Conservation (phyloP, 345 rosid species). For the Passiflora organensis region DNA sequence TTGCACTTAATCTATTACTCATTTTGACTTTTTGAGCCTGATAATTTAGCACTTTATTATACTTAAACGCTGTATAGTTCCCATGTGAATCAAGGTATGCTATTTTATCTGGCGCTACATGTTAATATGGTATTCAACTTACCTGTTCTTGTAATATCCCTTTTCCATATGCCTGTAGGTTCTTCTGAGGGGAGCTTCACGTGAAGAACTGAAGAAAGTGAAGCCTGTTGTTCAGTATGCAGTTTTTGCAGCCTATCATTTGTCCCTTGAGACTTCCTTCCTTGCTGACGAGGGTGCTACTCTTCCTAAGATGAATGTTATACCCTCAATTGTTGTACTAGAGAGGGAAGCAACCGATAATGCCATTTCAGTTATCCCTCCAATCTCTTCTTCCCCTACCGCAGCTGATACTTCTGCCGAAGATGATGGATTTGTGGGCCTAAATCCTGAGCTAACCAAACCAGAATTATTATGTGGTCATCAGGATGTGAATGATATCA, state of each 20-base stretch:
- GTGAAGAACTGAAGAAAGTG: conserved; percentile 89
- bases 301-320: conserved; percentile 57
- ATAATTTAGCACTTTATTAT: too few relatives aligned
- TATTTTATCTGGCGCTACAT: too few relatives aligned
- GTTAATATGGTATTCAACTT: too few relatives aligned
- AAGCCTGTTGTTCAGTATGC: conserved; percentile 87
- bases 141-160: background rate
- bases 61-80: too few relatives aligned
- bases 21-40: too few relatives aligned
- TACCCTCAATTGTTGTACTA: conserved; percentile 33
- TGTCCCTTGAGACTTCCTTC: conserved; percentile 89
- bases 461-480: conserved; percentile 34
- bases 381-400: conserved; percentile 20
- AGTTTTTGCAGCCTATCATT: conserved; percentile 94
- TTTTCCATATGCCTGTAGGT: conserved; percentile 36
- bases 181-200: conserved; percentile 63
- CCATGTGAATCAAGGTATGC: too few relatives aligned
- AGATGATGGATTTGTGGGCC: conserved; percentile 28
- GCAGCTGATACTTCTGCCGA: conserved; percentile 24
- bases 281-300: conserved; percentile 99
- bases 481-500: conserved; percentile 29
- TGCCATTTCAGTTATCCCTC: conserved; percentile 33
- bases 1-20: background rate
- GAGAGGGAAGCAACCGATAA: conserved; percentile 39
- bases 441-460: conserved; percentile 31